Evolutionary conservation across 208 protist genomes (phyloP), one percentile per base, ranked within the genome.

Genomic region (Acanthamoeba royreba): DNA sequence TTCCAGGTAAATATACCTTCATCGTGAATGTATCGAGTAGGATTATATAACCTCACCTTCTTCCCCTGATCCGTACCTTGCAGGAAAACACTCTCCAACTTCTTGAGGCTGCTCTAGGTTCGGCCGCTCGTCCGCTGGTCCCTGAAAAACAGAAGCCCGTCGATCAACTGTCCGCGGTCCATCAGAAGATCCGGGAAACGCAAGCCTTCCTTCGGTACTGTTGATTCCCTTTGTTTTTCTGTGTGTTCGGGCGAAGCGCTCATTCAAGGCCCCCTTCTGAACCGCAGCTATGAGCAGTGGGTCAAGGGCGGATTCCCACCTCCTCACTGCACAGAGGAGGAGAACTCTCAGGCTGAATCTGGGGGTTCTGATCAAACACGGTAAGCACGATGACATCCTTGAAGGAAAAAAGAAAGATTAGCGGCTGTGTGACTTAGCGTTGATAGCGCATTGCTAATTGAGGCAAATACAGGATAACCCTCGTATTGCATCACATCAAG

Each of bases 81-180:
- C 49, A 91, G 85, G 85, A 91, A 40, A 63, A 74, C 85, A 91
- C 85, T 4, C 35, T 91, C n/a, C n/a, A 91, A 13, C 58, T 91
- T 46, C 58, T 91, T 40, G 85, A 91, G n/a, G 85, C 58, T 0
- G 53, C 85, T 3, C 17, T 91, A 33, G 35, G 53, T 17, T 40
- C 85, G 22, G 43, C n/a, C 45, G 40, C 49, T n/a, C 61, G 72
- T 46, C 35, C 52, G 11, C 53, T 63, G 8, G 22, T 91, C 5
- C 52, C 85, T n/a, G 85, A 91, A 33, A 91, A 72, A 40, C 85
- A 91, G 35, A 66, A 38, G 42, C 42, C 52, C 28, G 58, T 53
- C 11, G 85, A 63, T n/a, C 53, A 91, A 17, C 85, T 91, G 4
- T 43, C 85, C 85, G 52, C 85, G 13, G 53, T 91, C 13, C 58